Base-by-base conservation (phyloP, 257 asterid genomes). In the Solanum tarijense region DNA sequence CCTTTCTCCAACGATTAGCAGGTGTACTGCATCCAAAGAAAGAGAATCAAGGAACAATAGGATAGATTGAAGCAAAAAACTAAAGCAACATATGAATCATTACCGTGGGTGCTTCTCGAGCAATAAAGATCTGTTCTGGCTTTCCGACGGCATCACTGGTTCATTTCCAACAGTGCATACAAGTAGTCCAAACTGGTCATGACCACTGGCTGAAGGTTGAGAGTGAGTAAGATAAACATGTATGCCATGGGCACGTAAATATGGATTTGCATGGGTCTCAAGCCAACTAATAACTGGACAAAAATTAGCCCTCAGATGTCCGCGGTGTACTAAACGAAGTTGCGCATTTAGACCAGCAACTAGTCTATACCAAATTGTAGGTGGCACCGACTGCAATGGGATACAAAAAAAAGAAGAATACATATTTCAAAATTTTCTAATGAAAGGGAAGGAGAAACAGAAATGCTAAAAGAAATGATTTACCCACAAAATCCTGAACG, bases 331-430 rank as follows among this genome's bases (percentile, higher is more conserved):
- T 86, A 96, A 89, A 76, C 98, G 98, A 52, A 96, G 96, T 89
- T 95, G 98, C 65, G 98, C 98, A 90, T 94, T 96, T 86, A 96
- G 94, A 90, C 98, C 98, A 88, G 98, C 98, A 88, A 96, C 96
- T 65, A 96, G 90, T 84, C 98, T 90, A 83, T 95, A 93, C 99
- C 98, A 96, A 69, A 92, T 91, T 78, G 98, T 95, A 38, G 99
- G 99, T 75, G 98, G 98, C 74, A 96, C 93, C 21, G 96, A 93
- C 99, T 96, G 95, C 90, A 93, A 89, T 81, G 62, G 46, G 86
- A 79, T 58, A 83, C 34, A 92, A 41, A 84, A 85, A 87, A 73
- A 76, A 78, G 76, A 78, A 85, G 1, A 12, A 32, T 21, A 86
- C 55, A 31, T 41, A 31, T 48, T 46, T 41, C 84, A 79, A 83